Percentiles rank a stretch among this genome's conserved stretches.
Evolutionary conservation across 805 yeast species (phyloP).

Genomic region (Clavispora vitiphila): DNA sequence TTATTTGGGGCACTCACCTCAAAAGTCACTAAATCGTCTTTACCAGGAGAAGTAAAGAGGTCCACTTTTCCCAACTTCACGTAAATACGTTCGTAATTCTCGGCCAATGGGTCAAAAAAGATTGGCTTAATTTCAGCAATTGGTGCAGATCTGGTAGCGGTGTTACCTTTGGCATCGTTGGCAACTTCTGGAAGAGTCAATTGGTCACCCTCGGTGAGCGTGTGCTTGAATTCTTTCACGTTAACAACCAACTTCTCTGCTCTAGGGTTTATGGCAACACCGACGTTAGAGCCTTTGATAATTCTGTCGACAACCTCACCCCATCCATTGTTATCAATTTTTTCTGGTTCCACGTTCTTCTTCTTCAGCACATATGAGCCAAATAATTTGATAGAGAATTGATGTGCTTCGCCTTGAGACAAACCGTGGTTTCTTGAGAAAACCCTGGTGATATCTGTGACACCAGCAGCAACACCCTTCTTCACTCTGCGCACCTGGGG

Average conservation of each 20-base stretch:
- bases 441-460: slow-evolving; percentile 74
- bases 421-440: slow-evolving; percentile 62
- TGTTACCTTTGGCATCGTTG: slow-evolving; percentile 8
- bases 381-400: slow-evolving; percentile 64
- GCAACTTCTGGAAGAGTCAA: neutral
- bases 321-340: slow-evolving; percentile 65
- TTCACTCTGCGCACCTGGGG: slow-evolving; percentile 44
- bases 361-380: slow-evolving; percentile 55
- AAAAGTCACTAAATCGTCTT: slow-evolving; percentile 46
- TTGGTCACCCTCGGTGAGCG: slow-evolving; percentile 20
- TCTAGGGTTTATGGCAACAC: slow-evolving; percentile 77
- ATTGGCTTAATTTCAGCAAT: slow-evolving; percentile 63
- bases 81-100: slow-evolving; percentile 56
- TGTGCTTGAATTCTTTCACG: slow-evolving; percentile 66
- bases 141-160: slow-evolving; percentile 41
- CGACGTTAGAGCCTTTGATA: slow-evolving; percentile 66
- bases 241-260: slow-evolving; percentile 67
- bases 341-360: slow-evolving; percentile 11
- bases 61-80: slow-evolving; percentile 50
- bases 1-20: slow-evolving; percentile 50
- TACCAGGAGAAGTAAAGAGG: slow-evolving; percentile 22
- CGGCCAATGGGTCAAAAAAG: slow-evolving; percentile 58
- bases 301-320: slow-evolving; percentile 80
- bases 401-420: slow-evolving; percentile 60
- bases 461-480: slow-evolving; percentile 86